Evolutionary conservation across 352 stramenopile genomes (phyloP).

Genomic region (Phytophthora agathidicida): DNA sequence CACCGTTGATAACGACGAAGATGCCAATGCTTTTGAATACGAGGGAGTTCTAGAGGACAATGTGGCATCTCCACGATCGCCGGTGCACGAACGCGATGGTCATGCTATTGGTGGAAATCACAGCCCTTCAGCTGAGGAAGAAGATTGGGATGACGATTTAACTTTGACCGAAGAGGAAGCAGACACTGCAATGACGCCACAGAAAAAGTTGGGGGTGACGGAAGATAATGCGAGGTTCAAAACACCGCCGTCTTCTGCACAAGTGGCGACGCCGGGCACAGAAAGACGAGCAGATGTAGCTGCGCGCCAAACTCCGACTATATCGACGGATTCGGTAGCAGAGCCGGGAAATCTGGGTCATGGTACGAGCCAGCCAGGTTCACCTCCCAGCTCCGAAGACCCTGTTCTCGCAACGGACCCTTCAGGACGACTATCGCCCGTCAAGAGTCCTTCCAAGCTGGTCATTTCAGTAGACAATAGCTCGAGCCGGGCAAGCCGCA

Average conservation of each 20-base stretch:
- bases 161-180: constrained; percentile 3
- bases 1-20: constrained; percentile 28
- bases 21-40: constrained; percentile 41
- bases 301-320: neutral
- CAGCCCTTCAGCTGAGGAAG: neutral
- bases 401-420: neutral
- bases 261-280: constrained; percentile 16
- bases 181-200: constrained; percentile 15
- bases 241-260: constrained; percentile 17
- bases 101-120: neutral
- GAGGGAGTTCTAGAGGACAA: constrained; percentile 26
- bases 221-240: constrained; percentile 6
- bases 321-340: neutral
- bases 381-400: constrained; percentile 8
- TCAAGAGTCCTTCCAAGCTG: constrained; percentile 21
- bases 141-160: neutral
- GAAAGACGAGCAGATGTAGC: constrained; percentile 7
- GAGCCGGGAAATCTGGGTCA: neutral
- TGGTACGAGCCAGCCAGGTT: constrained; percentile 1
- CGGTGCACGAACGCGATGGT: neutral
- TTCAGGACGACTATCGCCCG: constrained; percentile 1
- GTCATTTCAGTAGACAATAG: constrained; percentile 16
- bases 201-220: constrained; percentile 1
- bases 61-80: constrained; percentile 11
- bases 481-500: neutral